A percentile compares a stretch with the other conserved stretches of the same genome.
Conservation (phyloP, 2,329 filamentous ascomycete species). For the Neophaeococcomyces aloes region DNA sequence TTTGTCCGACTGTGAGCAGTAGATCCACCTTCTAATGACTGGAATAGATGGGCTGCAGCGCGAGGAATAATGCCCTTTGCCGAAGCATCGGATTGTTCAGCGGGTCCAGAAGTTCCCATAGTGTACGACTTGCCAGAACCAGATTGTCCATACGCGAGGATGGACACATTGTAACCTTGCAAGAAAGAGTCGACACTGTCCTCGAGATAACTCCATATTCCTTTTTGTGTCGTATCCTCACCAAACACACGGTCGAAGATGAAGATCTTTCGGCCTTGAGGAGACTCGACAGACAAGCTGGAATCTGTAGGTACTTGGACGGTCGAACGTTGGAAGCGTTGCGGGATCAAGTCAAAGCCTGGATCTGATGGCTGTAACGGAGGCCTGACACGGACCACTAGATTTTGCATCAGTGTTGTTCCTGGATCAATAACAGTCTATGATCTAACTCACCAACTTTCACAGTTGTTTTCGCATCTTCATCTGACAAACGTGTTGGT, state of each 20-base stretch:
- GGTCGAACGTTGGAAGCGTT: constrained; percentile 86
- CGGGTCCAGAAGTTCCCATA: constrained; percentile 88
- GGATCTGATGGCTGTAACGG: constrained; percentile 74
- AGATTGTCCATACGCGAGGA: constrained; percentile 93
- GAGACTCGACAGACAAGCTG: constrained; percentile 76
- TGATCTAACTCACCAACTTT: constrained; percentile 70
- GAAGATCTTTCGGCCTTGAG: constrained; percentile 87
- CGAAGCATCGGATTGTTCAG: constrained; percentile 59
- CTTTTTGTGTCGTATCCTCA: constrained; percentile 72
- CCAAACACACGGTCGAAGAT: constrained; percentile 93
- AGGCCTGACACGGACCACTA: constrained; percentile 87
- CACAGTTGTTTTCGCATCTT: constrained; percentile 81
- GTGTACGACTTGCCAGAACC: constrained; percentile 97
- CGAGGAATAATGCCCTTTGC: constrained; percentile 92
- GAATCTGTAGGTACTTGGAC: constrained; percentile 81
- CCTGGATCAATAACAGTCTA: background rate
- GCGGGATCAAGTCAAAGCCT: constrained; percentile 87
- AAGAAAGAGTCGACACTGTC: constrained; percentile 85
- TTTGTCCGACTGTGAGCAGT: constrained; percentile 49
- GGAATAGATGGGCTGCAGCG: constrained; percentile 76
- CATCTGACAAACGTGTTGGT: constrained; percentile 66
- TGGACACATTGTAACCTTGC: constrained; percentile 96
- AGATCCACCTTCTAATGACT: constrained; percentile 59
- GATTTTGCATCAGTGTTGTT: background rate
- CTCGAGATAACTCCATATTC: constrained; percentile 84